Conservation (phyloP, 805 yeast species). For the Kregervanrija pseudodelftensis region DNA sequence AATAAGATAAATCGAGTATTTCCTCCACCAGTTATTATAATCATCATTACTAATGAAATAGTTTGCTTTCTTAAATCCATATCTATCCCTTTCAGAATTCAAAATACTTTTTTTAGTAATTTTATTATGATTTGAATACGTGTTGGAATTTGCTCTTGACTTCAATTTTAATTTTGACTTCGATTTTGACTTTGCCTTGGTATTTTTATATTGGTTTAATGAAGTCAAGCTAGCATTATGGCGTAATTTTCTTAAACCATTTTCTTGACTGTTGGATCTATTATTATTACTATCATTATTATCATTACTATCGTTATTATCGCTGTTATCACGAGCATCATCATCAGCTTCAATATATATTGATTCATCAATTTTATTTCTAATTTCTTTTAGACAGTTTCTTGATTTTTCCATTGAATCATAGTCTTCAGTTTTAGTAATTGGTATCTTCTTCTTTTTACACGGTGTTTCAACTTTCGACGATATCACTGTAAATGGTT, state of each 20-base stretch:
- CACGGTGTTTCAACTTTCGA: too few species aligned
- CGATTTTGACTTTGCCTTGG: too few species aligned
- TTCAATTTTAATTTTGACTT: too few species aligned
- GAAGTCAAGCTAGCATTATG: too few species aligned
- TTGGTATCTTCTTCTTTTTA: neutral
- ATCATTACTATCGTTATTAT: conserved; percentile 5
- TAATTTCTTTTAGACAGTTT: conserved; percentile 17
- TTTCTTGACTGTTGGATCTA: neutral
- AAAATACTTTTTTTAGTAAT: conserved; percentile 12
- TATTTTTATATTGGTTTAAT: too few species aligned
- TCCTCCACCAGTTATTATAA: conserved; percentile 71
- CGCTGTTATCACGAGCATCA: too few species aligned
- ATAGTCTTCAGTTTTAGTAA: conserved; percentile 19
- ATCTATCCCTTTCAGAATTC: conserved; percentile 51
- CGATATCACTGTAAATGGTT: conserved; percentile 13
- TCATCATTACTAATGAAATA: conserved; percentile 43
- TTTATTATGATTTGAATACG: neutral
- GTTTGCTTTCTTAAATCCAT: conserved; percentile 76
- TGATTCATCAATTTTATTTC: conserved; percentile 17
- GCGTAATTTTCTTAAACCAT: too few species aligned
- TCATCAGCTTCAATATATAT: too few species aligned
- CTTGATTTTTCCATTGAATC: conserved; percentile 19
- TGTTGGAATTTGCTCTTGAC: too few species aligned
- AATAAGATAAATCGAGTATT: conserved; percentile 54
- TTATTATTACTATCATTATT: neutral